These are phyloP conservation scores for Colletotrichum echinochloae DNA, from an alignment of 2,329 filamentous ascomycete genomes.

Conservation along the genomic window DNA sequence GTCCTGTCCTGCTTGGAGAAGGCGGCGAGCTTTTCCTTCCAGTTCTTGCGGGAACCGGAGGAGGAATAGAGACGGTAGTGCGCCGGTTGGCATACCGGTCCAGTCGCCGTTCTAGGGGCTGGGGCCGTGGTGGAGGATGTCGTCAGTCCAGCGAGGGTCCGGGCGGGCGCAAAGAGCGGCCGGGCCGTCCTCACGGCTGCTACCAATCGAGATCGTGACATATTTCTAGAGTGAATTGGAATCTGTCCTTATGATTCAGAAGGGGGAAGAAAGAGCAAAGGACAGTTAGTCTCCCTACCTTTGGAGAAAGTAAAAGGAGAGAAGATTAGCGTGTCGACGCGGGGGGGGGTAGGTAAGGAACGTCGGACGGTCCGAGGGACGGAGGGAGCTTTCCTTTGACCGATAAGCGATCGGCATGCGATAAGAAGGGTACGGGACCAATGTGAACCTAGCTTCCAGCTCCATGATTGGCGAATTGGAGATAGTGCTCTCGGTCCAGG, in stretches of 20 bases:
- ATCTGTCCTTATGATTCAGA: background rate
- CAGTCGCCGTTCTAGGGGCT: slow-evolving; percentile 15
- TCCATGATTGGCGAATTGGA: slow-evolving; percentile 13
- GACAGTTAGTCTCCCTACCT: slow-evolving; percentile 2
- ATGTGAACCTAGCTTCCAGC: background rate
- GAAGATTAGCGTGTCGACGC: slow-evolving; percentile 4
- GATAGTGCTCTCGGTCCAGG: slow-evolving; percentile 4
- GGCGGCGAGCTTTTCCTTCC: slow-evolving; percentile 42
- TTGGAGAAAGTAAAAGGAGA: background rate
- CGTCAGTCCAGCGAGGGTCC: slow-evolving; percentile 21
- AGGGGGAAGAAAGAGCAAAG: background rate
- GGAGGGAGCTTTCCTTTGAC: slow-evolving; percentile 12
- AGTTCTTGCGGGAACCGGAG: slow-evolving; percentile 30
- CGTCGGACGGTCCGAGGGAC: background rate
- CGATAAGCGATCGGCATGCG: slow-evolving; percentile 20
- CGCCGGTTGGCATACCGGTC: background rate
- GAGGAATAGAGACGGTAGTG: slow-evolving; percentile 30
- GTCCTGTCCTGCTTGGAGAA: slow-evolving; percentile 67
- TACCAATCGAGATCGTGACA: slow-evolving; percentile 32
- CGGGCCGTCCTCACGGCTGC: slow-evolving; percentile 32
- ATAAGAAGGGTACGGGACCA: slow-evolving; percentile 17
- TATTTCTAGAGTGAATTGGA: slow-evolving; percentile 13
- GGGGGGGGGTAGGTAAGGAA: slow-evolving; percentile 5
- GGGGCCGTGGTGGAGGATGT: slow-evolving; percentile 21
- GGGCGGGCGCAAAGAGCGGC: slow-evolving; percentile 30